A percentile compares a stretch with the other conserved stretches of the same genome.
Evolutionary conservation across 208 protist species (phyloP).

Genomic region (Trypanosoma melophagium): DNA sequence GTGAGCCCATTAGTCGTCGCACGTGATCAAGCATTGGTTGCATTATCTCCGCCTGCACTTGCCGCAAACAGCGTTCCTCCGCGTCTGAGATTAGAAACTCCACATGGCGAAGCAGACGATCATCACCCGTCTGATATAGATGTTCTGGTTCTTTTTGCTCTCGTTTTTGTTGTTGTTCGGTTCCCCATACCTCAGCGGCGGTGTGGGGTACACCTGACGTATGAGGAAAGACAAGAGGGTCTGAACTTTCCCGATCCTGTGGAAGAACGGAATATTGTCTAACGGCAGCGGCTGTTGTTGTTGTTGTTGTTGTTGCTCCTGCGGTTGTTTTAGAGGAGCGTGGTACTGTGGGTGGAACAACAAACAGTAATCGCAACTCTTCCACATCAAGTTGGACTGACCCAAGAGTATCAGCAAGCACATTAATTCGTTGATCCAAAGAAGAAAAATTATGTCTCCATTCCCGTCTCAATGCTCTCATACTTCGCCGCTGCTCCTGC

Average conservation of each 20-base stretch:
- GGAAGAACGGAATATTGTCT: background rate
- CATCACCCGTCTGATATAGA: no score
- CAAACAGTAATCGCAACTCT: constrained; percentile 20
- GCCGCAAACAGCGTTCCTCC: constrained; percentile 19
- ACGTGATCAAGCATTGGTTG: constrained; percentile 69
- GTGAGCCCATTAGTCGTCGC: constrained; percentile 60
- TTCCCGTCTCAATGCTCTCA: constrained; percentile 29
- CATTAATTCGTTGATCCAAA: constrained; percentile 25
- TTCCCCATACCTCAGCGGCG: background rate
- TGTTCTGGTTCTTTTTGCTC: no score
- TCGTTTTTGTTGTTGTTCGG: no score
- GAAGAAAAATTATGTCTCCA: constrained; percentile 30
- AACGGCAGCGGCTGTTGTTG: background rate
- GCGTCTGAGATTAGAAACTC: constrained; percentile 2
- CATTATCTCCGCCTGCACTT: constrained; percentile 45
- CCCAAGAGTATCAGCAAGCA: constrained; percentile 9
- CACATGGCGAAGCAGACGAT: constrained; percentile 7
- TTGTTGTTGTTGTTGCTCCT: background rate
- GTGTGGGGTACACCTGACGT: background rate
- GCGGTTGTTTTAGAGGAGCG: background rate
- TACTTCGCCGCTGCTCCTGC: constrained; percentile 20
- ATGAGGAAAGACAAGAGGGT: background rate
- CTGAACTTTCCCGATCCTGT: background rate
- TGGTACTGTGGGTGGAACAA: constrained; percentile 11
- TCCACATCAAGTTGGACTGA: constrained; percentile 14